Percentiles rank a stretch among this genome's conserved stretches.
Conservation (phyloP, 208 protist species). For the Leishmania guyanensis region DNA sequence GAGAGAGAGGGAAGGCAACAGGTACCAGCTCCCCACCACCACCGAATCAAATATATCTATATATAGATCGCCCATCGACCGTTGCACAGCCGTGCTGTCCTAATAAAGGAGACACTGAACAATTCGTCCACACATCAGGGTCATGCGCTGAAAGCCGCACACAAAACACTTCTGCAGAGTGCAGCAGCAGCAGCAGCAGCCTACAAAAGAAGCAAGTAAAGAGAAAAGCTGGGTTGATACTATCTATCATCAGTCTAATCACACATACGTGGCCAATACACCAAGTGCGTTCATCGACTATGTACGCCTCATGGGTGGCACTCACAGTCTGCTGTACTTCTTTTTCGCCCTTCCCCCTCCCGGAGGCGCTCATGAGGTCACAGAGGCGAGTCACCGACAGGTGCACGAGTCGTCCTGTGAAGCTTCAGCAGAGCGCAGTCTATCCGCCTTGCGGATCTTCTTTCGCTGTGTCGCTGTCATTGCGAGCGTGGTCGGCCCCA, state of each 20-base stretch:
- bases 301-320: not conserved
- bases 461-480: slow-evolving; percentile 39
- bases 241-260: not conserved
- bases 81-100: not conserved
- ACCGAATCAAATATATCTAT: not conserved
- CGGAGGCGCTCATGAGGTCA: not conserved
- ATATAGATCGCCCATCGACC: not conserved
- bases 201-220: not conserved
- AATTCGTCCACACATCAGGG: not conserved
- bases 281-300: not conserved
- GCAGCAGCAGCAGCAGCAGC: not conserved
- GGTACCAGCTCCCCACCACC: no score
- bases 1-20: not conserved
- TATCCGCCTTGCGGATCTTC: slow-evolving; percentile 20
- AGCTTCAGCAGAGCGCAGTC: slow-evolving; percentile 1
- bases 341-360: not conserved
- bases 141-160: not conserved
- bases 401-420: slow-evolving; percentile 7
- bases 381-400: not conserved
- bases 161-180: not conserved
- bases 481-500: slow-evolving; percentile 10
- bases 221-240: not conserved
- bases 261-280: not conserved
- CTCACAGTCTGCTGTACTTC: not conserved
- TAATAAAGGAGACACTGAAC: not conserved